Conservation (phyloP, 192 early-diverging fungal genomes). For the Podila epicladia region DNA sequence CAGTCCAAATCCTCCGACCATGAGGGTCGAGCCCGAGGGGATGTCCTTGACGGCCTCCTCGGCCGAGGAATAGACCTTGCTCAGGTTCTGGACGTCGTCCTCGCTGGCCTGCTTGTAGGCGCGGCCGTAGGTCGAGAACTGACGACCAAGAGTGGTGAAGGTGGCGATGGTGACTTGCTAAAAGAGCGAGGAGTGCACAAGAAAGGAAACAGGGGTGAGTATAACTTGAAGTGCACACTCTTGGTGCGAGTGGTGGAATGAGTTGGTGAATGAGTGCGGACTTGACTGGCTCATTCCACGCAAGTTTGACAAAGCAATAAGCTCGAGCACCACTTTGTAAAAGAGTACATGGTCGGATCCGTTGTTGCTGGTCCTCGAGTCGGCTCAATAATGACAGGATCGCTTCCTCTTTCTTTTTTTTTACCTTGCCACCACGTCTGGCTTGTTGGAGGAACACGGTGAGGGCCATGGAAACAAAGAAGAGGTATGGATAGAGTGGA, state of each 20-base stretch:
- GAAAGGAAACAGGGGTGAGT: not conserved
- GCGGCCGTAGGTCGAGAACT: conserved; percentile 40
- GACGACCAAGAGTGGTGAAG: conserved; percentile 34
- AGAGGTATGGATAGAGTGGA: not conserved
- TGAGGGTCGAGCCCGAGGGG: conserved; percentile 64
- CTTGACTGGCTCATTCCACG: too few relatives aligned
- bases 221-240: not conserved
- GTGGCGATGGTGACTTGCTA: conserved; percentile 39
- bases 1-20: conserved; percentile 79
- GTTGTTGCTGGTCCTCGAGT: not conserved
- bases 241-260: too few relatives aligned
- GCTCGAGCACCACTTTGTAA: not conserved
- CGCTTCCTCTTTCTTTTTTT: not conserved
- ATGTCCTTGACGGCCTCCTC: conserved; percentile 71
- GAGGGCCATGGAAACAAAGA: conserved; percentile 30
- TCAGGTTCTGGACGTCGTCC: conserved; percentile 39
- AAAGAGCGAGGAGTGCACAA: not conserved
- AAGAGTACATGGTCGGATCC: too few relatives aligned
- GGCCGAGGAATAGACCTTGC: conserved; percentile 66
- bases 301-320: too few relatives aligned
- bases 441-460: conserved; percentile 44
- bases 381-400: not conserved
- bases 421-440: conserved; percentile 39
- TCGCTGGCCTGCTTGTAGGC: conserved; percentile 12
- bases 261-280: too few relatives aligned